Evolutionary conservation across 176 grass and related monocot genomes (phyloP), one percentile per base, ranked within the genome.

Genomic region (Paspalum vaginatum): DNA sequence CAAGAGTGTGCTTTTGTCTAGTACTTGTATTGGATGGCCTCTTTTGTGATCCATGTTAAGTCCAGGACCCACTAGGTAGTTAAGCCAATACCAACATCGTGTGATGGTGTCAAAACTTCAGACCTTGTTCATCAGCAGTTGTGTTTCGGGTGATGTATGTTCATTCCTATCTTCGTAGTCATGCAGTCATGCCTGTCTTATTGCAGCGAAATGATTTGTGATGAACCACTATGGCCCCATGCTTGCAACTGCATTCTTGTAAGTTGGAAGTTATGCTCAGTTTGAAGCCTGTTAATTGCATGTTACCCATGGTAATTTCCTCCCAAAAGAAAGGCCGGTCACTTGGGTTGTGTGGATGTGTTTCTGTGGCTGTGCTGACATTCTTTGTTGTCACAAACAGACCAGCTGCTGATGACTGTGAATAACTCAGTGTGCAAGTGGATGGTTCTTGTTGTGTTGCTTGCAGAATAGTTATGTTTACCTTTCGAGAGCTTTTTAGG

Each of bases 131-230:
- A 70, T 61, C 21, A 51, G 26, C 21, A 46, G 81, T 85, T 40
- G 81, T 56, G 50, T 70, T 81, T 9, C 2, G 72, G 63, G 65
- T 77, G 54, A 62, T 82, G 72, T 78, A 44, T 85, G 87, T 86
- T 73, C 32, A 32, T 32, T 3, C 32, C 32, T 32, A 11, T 77
- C 66, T 14, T 42, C 11, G 17, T 50, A 14, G n/a, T 80, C 14
- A 9, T 48, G 27, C 63, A 37, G 65, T 41, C 57, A 70, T 63
- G 48, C 26, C 40, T 2, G 3, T 72, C 11, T 72, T 16, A 43
- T 74, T 81, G 77, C 42, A 50, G n/a, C 15, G 7, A 47, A 49
- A 38, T 64, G 43, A 63, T 38, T 59, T n/a, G 66, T 83, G 74
- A 64, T 72, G 21, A 5, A 32, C 64, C 9, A 15, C 18, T 38